Evolutionary conservation across 768 basidiomycete genomes (phyloP), one percentile per base, ranked within the genome.

Genomic region (Termitomyces sp.): DNA sequence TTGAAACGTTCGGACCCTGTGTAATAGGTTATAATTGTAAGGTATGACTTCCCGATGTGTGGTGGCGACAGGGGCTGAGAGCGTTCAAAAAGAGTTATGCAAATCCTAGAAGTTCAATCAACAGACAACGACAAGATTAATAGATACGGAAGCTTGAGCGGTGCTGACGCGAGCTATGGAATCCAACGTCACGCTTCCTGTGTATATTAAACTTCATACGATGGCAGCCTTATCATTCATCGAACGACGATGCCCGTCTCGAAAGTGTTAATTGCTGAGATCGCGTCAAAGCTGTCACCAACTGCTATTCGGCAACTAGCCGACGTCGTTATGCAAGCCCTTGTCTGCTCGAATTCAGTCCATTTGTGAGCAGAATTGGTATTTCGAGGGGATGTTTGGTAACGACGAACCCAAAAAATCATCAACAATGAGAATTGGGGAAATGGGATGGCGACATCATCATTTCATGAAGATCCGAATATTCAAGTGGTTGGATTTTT

Each of bases 1-100:
- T 35, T 49, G 35, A 64, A 64, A 43, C 55, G 57, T 5, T 35
- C 56, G 0, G 31, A 15, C n/a, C 56, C 58, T 38, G 67, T 73
- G 14, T 74, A 77, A 54, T 77, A 75, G 74, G 59, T 77, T 4
- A 76, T 76, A 71, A 64, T 77, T 12, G 64, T 74, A 30, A 76
- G 76, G 53, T 75, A 78, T 59, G 75, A 78, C 58, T 77, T 77
- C 46, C 75, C 76, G 0, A 44, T 77, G 19, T 77, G 75, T 31
- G 71, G 67, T 15, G 67, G 68, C 6, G 68, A 70, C 61, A 50
- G 47, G 19, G 73, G 73, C 23, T 71, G 69, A 68, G 49, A 66
- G 72, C 68, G 0, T 42, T 77, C 3, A 8, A 58, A 63, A 5
- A 63, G 57, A 35, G 71, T 71, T 44, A 70, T 75, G 70, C 62